A percentile compares a stretch with the other conserved stretches of the same genome.
phyloP scores from a whole-genome alignment of 192 early-diverging fungal genomes.

The Spizellomyces punctatus region DNA sequence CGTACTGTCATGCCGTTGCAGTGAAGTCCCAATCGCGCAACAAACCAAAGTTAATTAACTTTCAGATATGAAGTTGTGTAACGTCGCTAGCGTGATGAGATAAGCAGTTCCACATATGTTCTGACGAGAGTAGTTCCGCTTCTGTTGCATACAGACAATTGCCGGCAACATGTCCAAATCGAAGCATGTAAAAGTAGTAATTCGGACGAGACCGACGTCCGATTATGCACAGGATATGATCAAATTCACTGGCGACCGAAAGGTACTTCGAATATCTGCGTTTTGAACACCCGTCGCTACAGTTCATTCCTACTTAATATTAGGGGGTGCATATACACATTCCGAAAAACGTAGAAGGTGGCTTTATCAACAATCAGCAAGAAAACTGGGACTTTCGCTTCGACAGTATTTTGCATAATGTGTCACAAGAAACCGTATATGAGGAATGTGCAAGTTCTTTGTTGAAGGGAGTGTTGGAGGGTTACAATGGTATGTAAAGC shows the following conservation, averaged over 20 bases:
- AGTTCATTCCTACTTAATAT: constrained; percentile 1
- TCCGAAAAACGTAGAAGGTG: constrained; percentile 58
- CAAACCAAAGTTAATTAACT: too few relatives aligned
- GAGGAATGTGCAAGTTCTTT: constrained; percentile 61
- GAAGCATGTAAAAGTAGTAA: constrained; percentile 65
- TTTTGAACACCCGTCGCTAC: neutral
- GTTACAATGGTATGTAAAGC: constrained; percentile 57
- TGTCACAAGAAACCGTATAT: constrained; percentile 60
- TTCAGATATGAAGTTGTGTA: too few relatives aligned
- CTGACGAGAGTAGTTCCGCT: too few relatives aligned
- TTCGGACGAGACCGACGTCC: constrained; percentile 60
- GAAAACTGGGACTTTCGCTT: constrained; percentile 69
- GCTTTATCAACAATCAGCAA: constrained; percentile 69
- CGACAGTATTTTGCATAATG: constrained; percentile 63
- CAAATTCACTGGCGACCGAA: constrained; percentile 47
- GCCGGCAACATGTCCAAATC: neutral
- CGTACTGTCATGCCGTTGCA: constrained; percentile 12
- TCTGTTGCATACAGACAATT: too few relatives aligned
- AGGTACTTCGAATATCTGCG: constrained; percentile 28
- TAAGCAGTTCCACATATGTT: too few relatives aligned
- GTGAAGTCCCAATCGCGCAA: too few relatives aligned
- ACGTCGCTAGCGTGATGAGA: too few relatives aligned
- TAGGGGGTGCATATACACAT: constrained; percentile 60
- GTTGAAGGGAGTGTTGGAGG: constrained; percentile 56
- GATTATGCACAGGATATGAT: constrained; percentile 58